Base-by-base conservation (phyloP, 1,284 basidiomycete genomes). In the Leccinum glutinopallens region DNA sequence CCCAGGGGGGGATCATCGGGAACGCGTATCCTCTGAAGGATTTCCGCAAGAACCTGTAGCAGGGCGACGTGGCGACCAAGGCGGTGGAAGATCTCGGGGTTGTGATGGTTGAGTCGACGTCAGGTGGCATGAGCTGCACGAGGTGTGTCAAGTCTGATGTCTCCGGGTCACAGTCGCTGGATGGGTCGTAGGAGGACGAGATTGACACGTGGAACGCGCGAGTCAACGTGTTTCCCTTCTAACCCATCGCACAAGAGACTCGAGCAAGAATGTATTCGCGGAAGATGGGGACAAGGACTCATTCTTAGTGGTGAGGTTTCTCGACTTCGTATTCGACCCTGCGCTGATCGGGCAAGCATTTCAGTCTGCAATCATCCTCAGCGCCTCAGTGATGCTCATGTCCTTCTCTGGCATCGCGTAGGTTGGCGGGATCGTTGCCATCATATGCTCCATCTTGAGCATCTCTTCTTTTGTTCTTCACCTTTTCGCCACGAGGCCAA, bases 31-130 rank as follows among this genome's bases (percentile, higher is more conserved):
- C 94, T 1, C 79, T 96, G 53, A 80, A 80, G 59, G 94, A 96
- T 77, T 96, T 96, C 77, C 79, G 80, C 66, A 80, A 82, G 68
- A 89, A 93, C 69, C 78, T 92, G 19, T 81, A 82, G 51, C 81
- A 84, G 59, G 92, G 91, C 0, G 92, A 94, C 73, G 78, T 93
- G 17, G 92, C 94, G 58, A 86, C 83, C 29, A 94, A 96, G 76
- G 92, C 92, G 0, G 89, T 94, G 10, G 85, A 90, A 71, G 93
- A 96, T 76, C 75, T 96, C 37, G 86, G 81, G 12, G 80, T 75
- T 17, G 89, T 93, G 2, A 85, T 96, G 54, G 75, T 84, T 90
- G 43, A 79, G 77, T 53, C 81, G 87, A 69, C 82, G 92, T 63
- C 81, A 81, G 77, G 63, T 93, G 35, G 84, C 89, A 56, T 94